Conservation (phyloP, 306 rosid genomes). For the Boehmeria nivea region DNA sequence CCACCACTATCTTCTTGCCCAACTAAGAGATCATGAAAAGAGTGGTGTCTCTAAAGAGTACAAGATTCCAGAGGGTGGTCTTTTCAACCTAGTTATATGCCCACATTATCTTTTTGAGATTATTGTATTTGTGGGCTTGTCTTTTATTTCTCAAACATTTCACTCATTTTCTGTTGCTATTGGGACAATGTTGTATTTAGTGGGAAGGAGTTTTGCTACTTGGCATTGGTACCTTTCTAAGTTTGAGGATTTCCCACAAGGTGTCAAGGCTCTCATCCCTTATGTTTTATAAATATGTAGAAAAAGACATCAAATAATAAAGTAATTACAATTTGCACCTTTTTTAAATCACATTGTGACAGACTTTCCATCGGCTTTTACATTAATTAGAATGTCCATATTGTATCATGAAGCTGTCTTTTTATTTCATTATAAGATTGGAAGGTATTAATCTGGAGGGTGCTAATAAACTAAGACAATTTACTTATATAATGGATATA, state of each 20-base stretch:
- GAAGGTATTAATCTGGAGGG: too few species aligned
- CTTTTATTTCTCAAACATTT: constrained; percentile 52
- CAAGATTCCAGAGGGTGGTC: constrained; percentile 68
- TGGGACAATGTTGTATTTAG: constrained; percentile 50
- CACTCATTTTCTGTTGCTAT: constrained; percentile 29
- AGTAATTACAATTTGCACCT: too few species aligned
- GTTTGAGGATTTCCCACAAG: constrained; percentile 58
- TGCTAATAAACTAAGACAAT: too few species aligned
- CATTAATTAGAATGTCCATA: too few species aligned
- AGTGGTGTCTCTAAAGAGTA: constrained; percentile 50
- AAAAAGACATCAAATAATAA: too few species aligned
- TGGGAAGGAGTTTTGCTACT: constrained; percentile 63
- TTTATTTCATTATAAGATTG: too few species aligned
- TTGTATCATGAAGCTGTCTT: too few species aligned
- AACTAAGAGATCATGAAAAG: constrained; percentile 36
- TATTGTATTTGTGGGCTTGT: constrained; percentile 41
- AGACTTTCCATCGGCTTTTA: too few species aligned
- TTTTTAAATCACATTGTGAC: too few species aligned
- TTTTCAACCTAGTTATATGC: constrained; percentile 52
- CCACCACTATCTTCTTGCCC: constrained; percentile 64
- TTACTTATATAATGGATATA: too few species aligned
- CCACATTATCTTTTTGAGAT: constrained; percentile 81
- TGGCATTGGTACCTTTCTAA: constrained; percentile 68
- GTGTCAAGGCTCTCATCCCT: constrained; percentile 68
- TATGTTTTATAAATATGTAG: constrained; percentile 39